Percentiles rank a stretch among this genome's conserved stretches.
Conservation (phyloP, 805 yeast species). For the Spathaspora arborariae region DNA sequence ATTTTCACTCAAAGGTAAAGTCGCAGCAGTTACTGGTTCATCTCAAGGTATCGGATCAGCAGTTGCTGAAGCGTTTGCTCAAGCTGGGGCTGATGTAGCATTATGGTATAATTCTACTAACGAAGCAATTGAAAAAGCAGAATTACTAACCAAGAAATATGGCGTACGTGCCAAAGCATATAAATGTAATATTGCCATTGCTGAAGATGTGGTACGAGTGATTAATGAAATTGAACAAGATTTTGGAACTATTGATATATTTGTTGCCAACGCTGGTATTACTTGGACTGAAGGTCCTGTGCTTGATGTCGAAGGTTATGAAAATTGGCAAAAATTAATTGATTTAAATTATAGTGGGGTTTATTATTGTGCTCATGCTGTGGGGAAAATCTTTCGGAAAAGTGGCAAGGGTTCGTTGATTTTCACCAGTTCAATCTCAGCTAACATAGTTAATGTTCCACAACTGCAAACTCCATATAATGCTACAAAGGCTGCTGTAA, state of each 20-base stretch:
- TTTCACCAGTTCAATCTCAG: slow-evolving; percentile 87
- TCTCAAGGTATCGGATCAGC: slow-evolving; percentile 36
- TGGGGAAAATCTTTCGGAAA: slow-evolving; percentile 68
- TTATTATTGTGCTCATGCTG: slow-evolving; percentile 71
- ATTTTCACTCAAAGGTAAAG: slow-evolving; percentile 28
- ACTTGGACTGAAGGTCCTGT: slow-evolving; percentile 44
- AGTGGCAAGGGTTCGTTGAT: slow-evolving; percentile 68
- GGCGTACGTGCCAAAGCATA: slow-evolving; percentile 57
- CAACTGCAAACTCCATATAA: slow-evolving; percentile 84
- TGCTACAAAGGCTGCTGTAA: slow-evolving; percentile 62
- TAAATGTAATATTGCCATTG: slow-evolving; percentile 37
- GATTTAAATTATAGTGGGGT: slow-evolving; percentile 77
- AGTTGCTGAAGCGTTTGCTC: slow-evolving; percentile 34
- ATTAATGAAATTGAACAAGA: slow-evolving; percentile 28
- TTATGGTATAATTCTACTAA: slow-evolving; percentile 38
- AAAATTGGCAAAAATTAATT: slow-evolving; percentile 66
- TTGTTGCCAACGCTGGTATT: slow-evolving; percentile 46
- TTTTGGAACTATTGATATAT: slow-evolving; percentile 37
- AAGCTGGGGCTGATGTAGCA: slow-evolving; percentile 37
- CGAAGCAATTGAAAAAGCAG: slow-evolving; percentile 35
- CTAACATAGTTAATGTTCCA: slow-evolving; percentile 83
- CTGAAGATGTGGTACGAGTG: slow-evolving; percentile 31
- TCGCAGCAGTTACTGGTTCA: slow-evolving; percentile 36
- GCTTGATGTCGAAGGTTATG: slow-evolving; percentile 41
- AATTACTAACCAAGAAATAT: slow-evolving; percentile 40